Base-by-base conservation (phyloP, 345 rosid genomes). In the Gossypium ekmanianum region DNA sequence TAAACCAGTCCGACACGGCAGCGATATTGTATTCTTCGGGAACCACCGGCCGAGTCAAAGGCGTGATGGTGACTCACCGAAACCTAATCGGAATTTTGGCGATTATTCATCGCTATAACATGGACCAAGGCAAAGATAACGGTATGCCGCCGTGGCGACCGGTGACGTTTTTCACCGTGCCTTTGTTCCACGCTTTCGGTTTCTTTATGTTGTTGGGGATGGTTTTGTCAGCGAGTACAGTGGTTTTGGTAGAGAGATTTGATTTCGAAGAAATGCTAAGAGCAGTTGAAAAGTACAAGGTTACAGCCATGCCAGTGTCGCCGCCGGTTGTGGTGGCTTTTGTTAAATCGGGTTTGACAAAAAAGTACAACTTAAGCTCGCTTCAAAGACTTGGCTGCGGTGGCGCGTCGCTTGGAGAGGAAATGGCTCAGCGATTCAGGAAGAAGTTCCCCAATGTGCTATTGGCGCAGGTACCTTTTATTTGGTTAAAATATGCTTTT, bases 11-110 rank as follows among this genome's bases (percentile, higher is more conserved):
- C 29, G 93, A 89, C 55, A 18, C 85, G 66, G 97, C 95, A 0
- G 91, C 91, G n/a, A 85, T 92, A 45, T 85, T 94, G 0, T 91
- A 78, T 80, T 94, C 97, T 0, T 94, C 98, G 0, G 98, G 97
- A 59, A 92, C 97, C 1, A 94, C 92, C 0, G 98, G 97, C 4
- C 73, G 75, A n/a, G 89, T 87, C 68, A 92, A 94, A 74, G 97
- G 97, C 2, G 94, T 89, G 24, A 26, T 74, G 7, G 55, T 89
- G 79, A 87, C 87, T 18, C 98, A 94, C 86, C 84, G 94, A 56
- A 94, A 91, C 81, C 2, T 92, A 47, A 87, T 88, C 50, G 89
- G 94, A 4, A 78, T 89, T 2, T 81, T 87, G 2, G 83, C 92
- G 1, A 91, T 85, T 6, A 11, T 74, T 68, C 45, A 50, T 9